These are phyloP conservation scores for Aspergillus conjunctus DNA, from an alignment of 495 filamentous ascomycete genomes.

Conservation along the genomic window DNA sequence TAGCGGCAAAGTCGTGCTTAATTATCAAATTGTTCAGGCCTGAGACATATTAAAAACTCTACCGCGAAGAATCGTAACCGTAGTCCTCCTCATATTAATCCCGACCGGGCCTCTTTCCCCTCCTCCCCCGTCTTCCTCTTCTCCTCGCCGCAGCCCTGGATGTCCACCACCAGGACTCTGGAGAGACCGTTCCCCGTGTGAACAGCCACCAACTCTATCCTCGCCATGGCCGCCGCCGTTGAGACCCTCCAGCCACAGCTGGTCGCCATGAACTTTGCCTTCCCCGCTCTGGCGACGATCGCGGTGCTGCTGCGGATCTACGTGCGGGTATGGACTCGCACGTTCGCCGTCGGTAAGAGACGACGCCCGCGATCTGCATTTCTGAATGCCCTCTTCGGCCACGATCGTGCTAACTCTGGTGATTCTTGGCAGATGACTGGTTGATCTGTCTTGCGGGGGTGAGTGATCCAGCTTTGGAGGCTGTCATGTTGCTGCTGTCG, in stretches of 20 bases:
- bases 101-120: too few species aligned
- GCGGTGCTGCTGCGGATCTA: conserved; percentile 42
- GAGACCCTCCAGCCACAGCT: conserved; percentile 39
- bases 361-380: neutral
- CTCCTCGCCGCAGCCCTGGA: too few species aligned
- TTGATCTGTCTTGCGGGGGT: conserved; percentile 17
- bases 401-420: neutral
- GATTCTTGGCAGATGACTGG: conserved; percentile 18
- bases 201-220: too few species aligned
- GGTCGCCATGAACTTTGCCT: conserved; percentile 45
- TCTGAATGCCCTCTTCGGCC: neutral
- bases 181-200: neutral
- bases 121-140: too few species aligned
- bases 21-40: too few species aligned
- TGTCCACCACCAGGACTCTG: too few species aligned
- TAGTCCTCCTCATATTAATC: too few species aligned
- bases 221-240: neutral
- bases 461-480: neutral
- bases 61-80: too few species aligned
- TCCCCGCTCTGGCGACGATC: conserved; percentile 42
- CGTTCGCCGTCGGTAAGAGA: conserved; percentile 37
- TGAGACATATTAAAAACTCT: too few species aligned
- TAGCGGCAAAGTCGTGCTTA: too few species aligned
- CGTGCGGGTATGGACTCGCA: conserved; percentile 44
- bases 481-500: neutral